Base-by-base conservation (phyloP, 495 filamentous ascomycete genomes). In the Parathielavia appendiculata region DNA sequence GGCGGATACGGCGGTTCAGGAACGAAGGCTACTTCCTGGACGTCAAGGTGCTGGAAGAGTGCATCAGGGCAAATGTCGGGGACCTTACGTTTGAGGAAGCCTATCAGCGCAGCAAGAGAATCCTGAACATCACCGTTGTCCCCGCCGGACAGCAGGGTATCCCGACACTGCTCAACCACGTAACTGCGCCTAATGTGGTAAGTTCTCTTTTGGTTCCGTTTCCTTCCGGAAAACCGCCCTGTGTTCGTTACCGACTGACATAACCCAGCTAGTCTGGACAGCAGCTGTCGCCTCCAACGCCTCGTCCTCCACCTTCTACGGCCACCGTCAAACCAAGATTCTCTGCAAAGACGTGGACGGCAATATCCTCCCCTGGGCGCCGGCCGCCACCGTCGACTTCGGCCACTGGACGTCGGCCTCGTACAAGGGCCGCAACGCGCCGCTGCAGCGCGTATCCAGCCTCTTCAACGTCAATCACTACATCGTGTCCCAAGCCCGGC, bases 31-130 rank as follows among this genome's bases (percentile, higher is more conserved):
- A 95, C 66, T 88, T 96, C 62, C 78, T 96, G 41, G 90, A 97
- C 71, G 82, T 87, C 4, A 83, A 81, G 49, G 83, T 95, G 20
- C 72, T 97, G 45, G 91, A 95, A 66, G 84, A 92, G 52, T 93
- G 90, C 65, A 88, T 96, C 2, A 79, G 87, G 30, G 83, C 84
- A 12, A 95, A 96, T 64, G 83, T 96, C 5, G 92, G 90, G 9
- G 88, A 95, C 63, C 67, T 96, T 20, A 97, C 92, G 0, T 97
- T 97, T 63, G 90, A 96, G 73, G 92, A 97, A 70, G 92, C 92
- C 2, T 96, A 92, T 67, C 79, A 85, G 36, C 80, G 83, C 48
- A 96, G 91, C 12, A 93, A 92, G 66, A 78, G 90, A 34, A 86
- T 96, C 22, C 77, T 97, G 59, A 96, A 96, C 67, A 96, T 97